A percentile compares a stretch with the other conserved stretches of the same genome.
These are phyloP conservation scores for Anthostomella pinea DNA, from an alignment of 2,329 filamentous ascomycete species.

Conservation along the genomic window DNA sequence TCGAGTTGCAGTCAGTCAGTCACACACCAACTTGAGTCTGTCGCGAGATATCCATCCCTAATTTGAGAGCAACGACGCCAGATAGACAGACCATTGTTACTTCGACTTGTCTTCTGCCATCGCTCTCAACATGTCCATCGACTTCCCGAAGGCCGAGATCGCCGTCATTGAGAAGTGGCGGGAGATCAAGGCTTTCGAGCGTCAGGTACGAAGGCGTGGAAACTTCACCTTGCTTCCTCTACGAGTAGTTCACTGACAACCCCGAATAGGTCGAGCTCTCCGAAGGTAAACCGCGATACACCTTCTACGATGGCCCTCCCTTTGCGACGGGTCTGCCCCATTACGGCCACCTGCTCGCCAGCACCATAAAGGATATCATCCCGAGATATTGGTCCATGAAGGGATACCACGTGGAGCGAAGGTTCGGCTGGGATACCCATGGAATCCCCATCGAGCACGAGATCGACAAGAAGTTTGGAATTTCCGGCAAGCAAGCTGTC, in stretches of 20 bases:
- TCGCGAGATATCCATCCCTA: too few relatives aligned
- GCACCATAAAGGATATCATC: conserved; percentile 96
- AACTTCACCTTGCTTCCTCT: background rate
- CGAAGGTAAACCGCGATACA: conserved; percentile 77
- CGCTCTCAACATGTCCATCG: conserved; percentile 68
- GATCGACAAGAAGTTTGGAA: conserved; percentile 93
- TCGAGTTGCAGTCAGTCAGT: too few relatives aligned
- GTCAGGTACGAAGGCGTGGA: conserved; percentile 55
- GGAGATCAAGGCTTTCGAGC: conserved; percentile 87
- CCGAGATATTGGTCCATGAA: conserved; percentile 98
- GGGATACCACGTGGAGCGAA: conserved; percentile 84
- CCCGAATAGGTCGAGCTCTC: conserved; percentile 71
- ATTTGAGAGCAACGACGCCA: too few relatives aligned
- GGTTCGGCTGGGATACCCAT: conserved; percentile 95
- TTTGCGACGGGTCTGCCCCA: conserved; percentile 71
- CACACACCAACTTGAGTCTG: too few relatives aligned
- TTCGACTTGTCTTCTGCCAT: conserved; percentile 2
- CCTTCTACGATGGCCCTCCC: conserved; percentile 88
- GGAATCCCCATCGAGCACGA: conserved; percentile 95
- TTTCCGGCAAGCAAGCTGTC: conserved; percentile 84
- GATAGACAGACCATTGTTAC: too few relatives aligned
- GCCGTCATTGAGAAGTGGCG: conserved; percentile 81
- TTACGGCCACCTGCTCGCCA: conserved; percentile 76
- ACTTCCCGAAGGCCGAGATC: conserved; percentile 92
- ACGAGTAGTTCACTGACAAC: conserved; percentile 17